Percentiles rank a stretch among this genome's conserved stretches.
These are phyloP conservation scores for Aspergillus sclerotialis DNA, from an alignment of 2,329 filamentous ascomycete genomes.

Conservation along the genomic window DNA sequence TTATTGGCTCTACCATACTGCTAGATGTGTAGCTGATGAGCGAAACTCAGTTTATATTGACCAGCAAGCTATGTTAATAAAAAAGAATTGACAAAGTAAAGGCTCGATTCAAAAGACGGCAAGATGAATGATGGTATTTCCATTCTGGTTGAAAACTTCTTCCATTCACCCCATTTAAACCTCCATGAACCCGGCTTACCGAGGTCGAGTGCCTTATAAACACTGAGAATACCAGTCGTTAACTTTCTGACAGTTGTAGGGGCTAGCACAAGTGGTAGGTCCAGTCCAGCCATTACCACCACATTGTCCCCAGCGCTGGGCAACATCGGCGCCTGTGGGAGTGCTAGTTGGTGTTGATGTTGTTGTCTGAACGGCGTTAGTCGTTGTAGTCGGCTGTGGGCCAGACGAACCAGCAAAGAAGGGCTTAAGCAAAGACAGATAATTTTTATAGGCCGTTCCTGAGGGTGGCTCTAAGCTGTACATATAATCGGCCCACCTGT, in stretches of 20 bases:
- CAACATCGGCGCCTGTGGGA: conserved; percentile 6
- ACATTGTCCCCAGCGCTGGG: conserved; percentile 23
- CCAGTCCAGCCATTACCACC: conserved; percentile 32
- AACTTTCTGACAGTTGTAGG: conserved; percentile 25
- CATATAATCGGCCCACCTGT: conserved; percentile 43
- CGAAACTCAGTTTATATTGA: no score
- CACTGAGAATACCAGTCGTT: conserved; percentile 37
- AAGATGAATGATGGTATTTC: no score
- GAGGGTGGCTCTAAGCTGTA: conserved; percentile 44
- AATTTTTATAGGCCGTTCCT: conserved; percentile 36
- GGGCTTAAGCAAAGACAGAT: conserved; percentile 24
- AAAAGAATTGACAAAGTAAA: no score
- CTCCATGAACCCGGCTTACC: no score
- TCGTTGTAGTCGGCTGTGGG: conserved; percentile 1
- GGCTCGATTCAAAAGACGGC: no score
- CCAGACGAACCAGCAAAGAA: conserved; percentile 16
- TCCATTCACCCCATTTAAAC: no score
- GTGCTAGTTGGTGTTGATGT: conserved; percentile 1
- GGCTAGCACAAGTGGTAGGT: conserved; percentile 23
- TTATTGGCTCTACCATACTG: no score
- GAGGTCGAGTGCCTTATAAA: no score
- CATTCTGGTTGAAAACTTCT: no score
- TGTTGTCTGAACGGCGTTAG: conserved; percentile 2
- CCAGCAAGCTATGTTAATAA: no score
- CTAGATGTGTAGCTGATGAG: no score